Conservation (phyloP, 352 stramenopile species). For the Pythium rishiriense region DNA sequence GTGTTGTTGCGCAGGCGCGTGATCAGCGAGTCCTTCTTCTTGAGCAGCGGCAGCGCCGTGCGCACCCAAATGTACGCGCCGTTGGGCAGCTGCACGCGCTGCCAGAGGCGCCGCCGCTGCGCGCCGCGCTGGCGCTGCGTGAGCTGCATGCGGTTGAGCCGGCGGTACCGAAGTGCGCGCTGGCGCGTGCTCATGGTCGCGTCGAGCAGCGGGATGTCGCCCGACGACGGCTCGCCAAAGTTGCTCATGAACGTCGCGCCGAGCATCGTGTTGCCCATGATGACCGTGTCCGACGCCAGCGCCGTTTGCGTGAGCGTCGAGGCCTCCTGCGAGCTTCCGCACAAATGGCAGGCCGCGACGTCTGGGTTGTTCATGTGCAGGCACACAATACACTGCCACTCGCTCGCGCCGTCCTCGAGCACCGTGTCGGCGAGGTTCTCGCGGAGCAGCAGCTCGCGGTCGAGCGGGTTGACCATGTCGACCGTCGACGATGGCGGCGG, state of each 20-base stretch:
- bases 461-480: conserved; percentile 28
- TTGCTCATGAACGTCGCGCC: conserved; percentile 25
- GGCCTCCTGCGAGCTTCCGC: conserved; percentile 34
- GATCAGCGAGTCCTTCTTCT: conserved; percentile 33
- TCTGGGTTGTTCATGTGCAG: conserved; percentile 46
- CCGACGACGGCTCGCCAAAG: neutral
- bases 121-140: conserved; percentile 42
- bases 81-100: conserved; percentile 37
- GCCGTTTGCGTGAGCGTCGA: conserved; percentile 21
- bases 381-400: conserved; percentile 55
- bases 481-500: conserved; percentile 20
- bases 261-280: conserved; percentile 31
- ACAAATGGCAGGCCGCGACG: conserved; percentile 33
- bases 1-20: conserved; percentile 30
- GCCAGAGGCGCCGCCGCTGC: conserved; percentile 38
- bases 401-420: conserved; percentile 35
- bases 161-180: conserved; percentile 40
- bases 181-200: conserved; percentile 34
- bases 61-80: conserved; percentile 44
- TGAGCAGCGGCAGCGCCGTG: conserved; percentile 25
- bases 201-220: conserved; percentile 20
- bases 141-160: conserved; percentile 44
- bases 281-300: conserved; percentile 26
- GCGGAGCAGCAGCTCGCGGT: conserved; percentile 33
- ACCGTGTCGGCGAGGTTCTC: conserved; percentile 43